These are phyloP conservation scores for Potentilla sterilis DNA, from an alignment of 306 rosid species.

Conservation along the genomic window DNA sequence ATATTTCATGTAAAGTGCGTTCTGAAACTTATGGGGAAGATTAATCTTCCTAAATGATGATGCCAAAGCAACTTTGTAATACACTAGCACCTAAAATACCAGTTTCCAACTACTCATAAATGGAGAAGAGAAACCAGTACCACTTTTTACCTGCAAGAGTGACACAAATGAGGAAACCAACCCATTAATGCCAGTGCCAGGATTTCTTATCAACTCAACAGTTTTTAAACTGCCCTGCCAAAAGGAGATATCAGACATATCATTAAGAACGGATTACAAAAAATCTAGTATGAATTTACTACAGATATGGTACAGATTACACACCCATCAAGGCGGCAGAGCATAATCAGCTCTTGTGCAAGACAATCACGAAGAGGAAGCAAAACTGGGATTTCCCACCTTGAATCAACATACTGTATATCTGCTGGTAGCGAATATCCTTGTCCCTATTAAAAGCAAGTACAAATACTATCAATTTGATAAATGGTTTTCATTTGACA, in stretches of 20 bases:
- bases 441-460: constrained; percentile 64
- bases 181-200: constrained; percentile 62
- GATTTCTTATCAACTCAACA: constrained; percentile 38
- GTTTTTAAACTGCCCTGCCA: constrained; percentile 97
- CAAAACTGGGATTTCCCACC: constrained; percentile 77
- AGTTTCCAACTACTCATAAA: constrained; percentile 12
- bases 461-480: not conserved
- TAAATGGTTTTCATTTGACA: not conserved
- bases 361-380: constrained; percentile 93
- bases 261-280: constrained; percentile 18
- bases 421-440: constrained; percentile 92
- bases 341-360: constrained; percentile 70
- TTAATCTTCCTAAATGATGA: constrained; percentile 4
- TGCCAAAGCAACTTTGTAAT: not conserved
- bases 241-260: constrained; percentile 38
- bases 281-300: not conserved
- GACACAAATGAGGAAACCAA: constrained; percentile 82
- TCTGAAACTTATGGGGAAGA: not conserved
- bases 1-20: constrained; percentile 6
- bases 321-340: constrained; percentile 85
- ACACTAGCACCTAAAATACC: not conserved
- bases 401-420: constrained; percentile 87
- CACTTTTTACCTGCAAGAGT: constrained; percentile 65
- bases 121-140: not conserved
- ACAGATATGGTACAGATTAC: constrained; percentile 30